phyloP scores from a whole-genome alignment of 257 asterid species.

The Nicotiana sylvestris region DNA sequence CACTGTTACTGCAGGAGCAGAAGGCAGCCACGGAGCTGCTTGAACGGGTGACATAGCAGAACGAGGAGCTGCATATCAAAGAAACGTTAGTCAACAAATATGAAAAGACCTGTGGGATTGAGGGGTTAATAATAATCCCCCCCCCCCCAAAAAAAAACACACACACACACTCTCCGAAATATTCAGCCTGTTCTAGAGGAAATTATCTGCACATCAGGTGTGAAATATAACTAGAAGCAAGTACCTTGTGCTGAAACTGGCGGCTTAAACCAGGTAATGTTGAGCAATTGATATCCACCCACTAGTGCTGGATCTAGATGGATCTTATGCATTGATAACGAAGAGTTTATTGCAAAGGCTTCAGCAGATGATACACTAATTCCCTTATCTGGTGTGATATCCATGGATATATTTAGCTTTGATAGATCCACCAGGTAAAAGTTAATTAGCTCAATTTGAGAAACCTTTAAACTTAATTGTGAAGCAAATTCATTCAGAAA shows the following conservation, averaged over 20 bases:
- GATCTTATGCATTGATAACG: constrained; percentile 56
- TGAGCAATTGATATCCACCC: constrained; percentile 76
- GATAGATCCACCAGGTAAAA: constrained; percentile 70
- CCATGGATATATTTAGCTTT: constrained; percentile 93
- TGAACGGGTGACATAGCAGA: constrained; percentile 50
- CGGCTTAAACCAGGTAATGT: constrained; percentile 74
- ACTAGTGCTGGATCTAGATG: constrained; percentile 70
- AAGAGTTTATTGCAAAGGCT: constrained; percentile 61
- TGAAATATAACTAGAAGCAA: constrained; percentile 9
- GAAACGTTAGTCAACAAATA: background rate
- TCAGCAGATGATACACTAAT: constrained; percentile 63
- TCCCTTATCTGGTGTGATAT: constrained; percentile 70
- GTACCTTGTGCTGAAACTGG: constrained; percentile 67
- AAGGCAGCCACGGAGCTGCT: constrained; percentile 47
- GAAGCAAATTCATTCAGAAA: constrained; percentile 76
- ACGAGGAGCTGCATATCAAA: constrained; percentile 56
- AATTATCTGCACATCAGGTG: background rate
- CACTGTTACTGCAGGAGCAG: constrained; percentile 43
- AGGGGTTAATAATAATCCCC: background rate
- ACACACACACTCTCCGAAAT: background rate
- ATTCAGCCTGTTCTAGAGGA: background rate
- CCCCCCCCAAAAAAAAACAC: background rate
- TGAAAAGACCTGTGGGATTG: background rate
- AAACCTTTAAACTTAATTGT: constrained; percentile 53
- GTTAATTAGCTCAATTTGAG: constrained; percentile 92